Conservation (phyloP, 1,284 basidiomycete genomes). For the Chondrostereum purpureum region DNA sequence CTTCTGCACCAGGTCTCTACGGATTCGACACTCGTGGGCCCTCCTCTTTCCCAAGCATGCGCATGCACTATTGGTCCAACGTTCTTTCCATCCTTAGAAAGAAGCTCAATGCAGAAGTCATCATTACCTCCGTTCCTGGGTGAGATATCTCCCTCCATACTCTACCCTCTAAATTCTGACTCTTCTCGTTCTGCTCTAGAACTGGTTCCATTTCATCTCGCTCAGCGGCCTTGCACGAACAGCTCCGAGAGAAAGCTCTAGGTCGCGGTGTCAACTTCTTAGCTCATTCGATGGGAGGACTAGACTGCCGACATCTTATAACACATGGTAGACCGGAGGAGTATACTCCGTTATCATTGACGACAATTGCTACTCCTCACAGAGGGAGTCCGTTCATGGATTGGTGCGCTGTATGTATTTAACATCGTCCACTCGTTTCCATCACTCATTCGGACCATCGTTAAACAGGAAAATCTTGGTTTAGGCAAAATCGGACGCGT, state of each 20-base stretch:
- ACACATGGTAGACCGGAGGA: conserved; percentile 77
- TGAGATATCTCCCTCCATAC: conserved; percentile 36
- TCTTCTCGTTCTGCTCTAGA: no score
- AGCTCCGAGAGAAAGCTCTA: conserved; percentile 61
- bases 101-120: conserved; percentile 85
- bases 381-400: conserved; percentile 98
- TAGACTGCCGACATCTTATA: conserved; percentile 92
- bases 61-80: conserved; percentile 94
- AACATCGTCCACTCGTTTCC: no score
- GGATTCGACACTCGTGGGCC: conserved; percentile 89
- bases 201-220: conserved; percentile 90
- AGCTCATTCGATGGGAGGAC: conserved; percentile 95
- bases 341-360: conserved; percentile 85
- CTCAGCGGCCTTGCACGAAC: conserved; percentile 72
- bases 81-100: conserved; percentile 80
- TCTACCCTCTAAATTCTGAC: neutral
- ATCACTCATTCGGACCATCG: conserved; percentile 6
- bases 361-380: conserved; percentile 91
- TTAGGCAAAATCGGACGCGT: conserved; percentile 56
- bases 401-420: conserved; percentile 78
- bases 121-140: conserved; percentile 94
- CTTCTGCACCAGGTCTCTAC: conserved; percentile 69
- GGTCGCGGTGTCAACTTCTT: conserved; percentile 86
- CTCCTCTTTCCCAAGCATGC: conserved; percentile 67
- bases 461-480: conserved; percentile 71